These are phyloP conservation scores for Fusarium dlaminii DNA, from an alignment of 2,329 filamentous ascomycete species.

Conservation along the genomic window DNA sequence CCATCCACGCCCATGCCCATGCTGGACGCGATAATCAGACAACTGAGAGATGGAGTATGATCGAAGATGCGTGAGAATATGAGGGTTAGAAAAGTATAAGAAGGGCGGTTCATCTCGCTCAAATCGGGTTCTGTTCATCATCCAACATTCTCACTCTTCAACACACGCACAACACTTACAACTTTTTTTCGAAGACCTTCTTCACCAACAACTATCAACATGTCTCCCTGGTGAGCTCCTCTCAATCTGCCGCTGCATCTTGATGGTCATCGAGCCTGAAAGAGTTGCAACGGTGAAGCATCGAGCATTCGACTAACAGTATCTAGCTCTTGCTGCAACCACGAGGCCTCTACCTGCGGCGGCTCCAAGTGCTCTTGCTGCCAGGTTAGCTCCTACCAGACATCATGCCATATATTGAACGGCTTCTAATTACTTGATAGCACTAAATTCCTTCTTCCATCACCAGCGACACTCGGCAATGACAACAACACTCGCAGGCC, in stretches of 20 bases:
- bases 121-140: constrained; percentile 32
- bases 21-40: constrained; percentile 38
- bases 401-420: rapidly evolving
- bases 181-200: constrained; percentile 38
- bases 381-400: constrained; percentile 21
- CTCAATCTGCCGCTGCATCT: neutral
- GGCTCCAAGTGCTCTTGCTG: constrained; percentile 39
- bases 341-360: constrained; percentile 32
- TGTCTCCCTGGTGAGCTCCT: constrained; percentile 44
- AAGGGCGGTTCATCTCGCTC: constrained; percentile 31
- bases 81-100: constrained; percentile 36
- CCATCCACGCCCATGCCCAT: constrained; percentile 26
- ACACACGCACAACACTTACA: constrained; percentile 29
- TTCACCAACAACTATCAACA: constrained; percentile 41
- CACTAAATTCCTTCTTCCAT: constrained; percentile 40
- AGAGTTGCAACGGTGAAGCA: neutral
- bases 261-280: neutral
- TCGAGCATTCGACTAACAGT: neutral
- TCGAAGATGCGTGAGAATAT: constrained; percentile 1
- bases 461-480: constrained; percentile 22
- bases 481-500: constrained; percentile 3
- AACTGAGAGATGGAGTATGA: constrained; percentile 23
- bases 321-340: constrained; percentile 38
- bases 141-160: constrained; percentile 38
- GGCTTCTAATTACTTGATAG: constrained; percentile 26